Evolutionary conservation across 2,329 filamentous ascomycete genomes (phyloP), one percentile per base, ranked within the genome.

Genomic region (Thielaviopsis musarum): DNA sequence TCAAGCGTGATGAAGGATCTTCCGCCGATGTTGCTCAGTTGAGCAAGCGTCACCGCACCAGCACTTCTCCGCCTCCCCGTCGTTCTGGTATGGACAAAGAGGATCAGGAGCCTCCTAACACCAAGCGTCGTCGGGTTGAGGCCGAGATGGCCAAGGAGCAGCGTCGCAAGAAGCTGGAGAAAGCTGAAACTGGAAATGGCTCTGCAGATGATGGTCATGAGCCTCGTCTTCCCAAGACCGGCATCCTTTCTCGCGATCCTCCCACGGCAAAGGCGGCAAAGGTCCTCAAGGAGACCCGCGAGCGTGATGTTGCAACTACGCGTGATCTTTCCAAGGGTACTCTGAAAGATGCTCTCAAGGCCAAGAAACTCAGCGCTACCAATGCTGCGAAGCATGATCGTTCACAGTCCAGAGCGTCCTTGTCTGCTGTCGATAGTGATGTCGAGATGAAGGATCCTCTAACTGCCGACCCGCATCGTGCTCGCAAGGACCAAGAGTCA

Each of bases 61-160:
- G 82, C 64, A 74, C 76, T 56, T 83, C 81, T 0, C 81, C 82
- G 1, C 78, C 82, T 28, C 70, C 72, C 30, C 68, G 69, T 48
- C 72, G 73, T n/a, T 77, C 74, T 61, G 72, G 74, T 21, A 71
- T 70, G 1, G 78, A 81, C 15, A 81, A 78, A 64, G 79, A 82
- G 34, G 72, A 74, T 30, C 66, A 68, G 49, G 79, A 82, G 58
- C 73, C 66, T 9, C 74, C 79, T 17, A 63, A 72, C 19, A 85
- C 84, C 66, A 85, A 85, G 66, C 72, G 77, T 64, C 74, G 82
- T 60, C 80, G 79, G 38, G 66, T 85, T 2, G 81, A 84, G 61
- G 65, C 68, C 0, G 80, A 83, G 17, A 59, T 52, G 7, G 67
- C 67, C 52, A 77, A 75, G 60, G 78, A 82, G 58, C 56, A 58